phyloP scores from a whole-genome alignment of 2,329 filamentous ascomycete genomes.

The Pseudomassariella vexata region DNA sequence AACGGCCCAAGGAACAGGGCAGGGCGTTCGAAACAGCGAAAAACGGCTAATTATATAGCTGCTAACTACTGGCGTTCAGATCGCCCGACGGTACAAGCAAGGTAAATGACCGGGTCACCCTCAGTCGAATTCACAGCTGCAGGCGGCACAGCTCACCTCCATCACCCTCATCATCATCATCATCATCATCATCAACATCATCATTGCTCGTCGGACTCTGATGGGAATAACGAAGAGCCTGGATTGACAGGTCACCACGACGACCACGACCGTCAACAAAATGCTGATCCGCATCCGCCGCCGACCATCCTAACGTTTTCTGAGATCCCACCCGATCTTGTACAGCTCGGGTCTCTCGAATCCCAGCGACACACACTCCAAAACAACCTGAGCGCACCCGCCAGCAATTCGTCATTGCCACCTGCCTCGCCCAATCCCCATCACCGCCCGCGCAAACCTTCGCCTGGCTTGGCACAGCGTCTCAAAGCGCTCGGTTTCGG shows the following conservation, averaged over 20 bases:
- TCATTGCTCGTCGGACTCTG: neutral
- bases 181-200: slow-evolving; percentile 8
- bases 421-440: slow-evolving; percentile 19
- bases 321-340: slow-evolving; percentile 34
- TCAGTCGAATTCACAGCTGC: slow-evolving; percentile 15
- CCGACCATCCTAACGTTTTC: slow-evolving; percentile 31
- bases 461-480: slow-evolving; percentile 58
- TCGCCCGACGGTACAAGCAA: slow-evolving; percentile 6
- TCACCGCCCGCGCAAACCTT: slow-evolving; percentile 48
- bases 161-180: slow-evolving; percentile 8
- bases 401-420: slow-evolving; percentile 11
- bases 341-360: slow-evolving; percentile 28
- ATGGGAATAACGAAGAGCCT: neutral
- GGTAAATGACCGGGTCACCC: slow-evolving; percentile 22
- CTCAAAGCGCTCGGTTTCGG: slow-evolving; percentile 61
- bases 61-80: slow-evolving; percentile 1
- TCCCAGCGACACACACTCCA: slow-evolving; percentile 11
- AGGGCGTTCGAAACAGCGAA: too few relatives aligned
- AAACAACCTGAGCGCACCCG: slow-evolving; percentile 5
- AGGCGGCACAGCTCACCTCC: slow-evolving; percentile 1
- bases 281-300: slow-evolving; percentile 6
- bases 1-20: too few relatives aligned
- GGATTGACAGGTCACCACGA: slow-evolving; percentile 7
- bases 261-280: neutral
- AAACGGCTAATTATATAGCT: too few relatives aligned